Conservation (phyloP, 352 stramenopile genomes). For the Stramenopiles sp. region DNA sequence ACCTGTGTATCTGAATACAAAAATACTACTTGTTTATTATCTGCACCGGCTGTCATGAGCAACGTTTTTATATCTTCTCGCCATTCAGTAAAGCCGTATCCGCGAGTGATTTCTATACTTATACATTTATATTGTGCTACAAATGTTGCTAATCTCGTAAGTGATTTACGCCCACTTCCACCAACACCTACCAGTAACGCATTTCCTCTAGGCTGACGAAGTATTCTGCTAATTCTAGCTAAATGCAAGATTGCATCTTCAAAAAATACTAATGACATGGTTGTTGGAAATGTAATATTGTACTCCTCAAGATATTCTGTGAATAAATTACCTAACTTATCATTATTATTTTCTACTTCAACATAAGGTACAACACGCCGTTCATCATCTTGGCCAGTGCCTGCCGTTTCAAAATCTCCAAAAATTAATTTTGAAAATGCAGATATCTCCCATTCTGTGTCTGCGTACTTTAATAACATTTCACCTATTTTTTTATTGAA, state of each 20-base stretch:
- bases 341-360: slow-evolving; percentile 18
- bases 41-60: slow-evolving; percentile 36
- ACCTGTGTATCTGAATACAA: slow-evolving; percentile 67
- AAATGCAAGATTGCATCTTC: slow-evolving; percentile 66
- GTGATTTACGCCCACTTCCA: slow-evolving; percentile 41
- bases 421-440: slow-evolving; percentile 43
- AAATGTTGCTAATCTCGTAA: slow-evolving; percentile 46
- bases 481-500: slow-evolving; percentile 25
- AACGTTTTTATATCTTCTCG: slow-evolving; percentile 60
- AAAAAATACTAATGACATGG: slow-evolving; percentile 78
- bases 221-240: slow-evolving; percentile 46
- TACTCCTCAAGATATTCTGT: slow-evolving; percentile 63
- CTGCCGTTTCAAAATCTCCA: slow-evolving; percentile 41
- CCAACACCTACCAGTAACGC: slow-evolving; percentile 54
- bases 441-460: slow-evolving; percentile 11
- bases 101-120: slow-evolving; percentile 57
- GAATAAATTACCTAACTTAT: slow-evolving; percentile 20
- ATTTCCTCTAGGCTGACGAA: slow-evolving; percentile 50
- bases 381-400: slow-evolving; percentile 28
- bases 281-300: slow-evolving; percentile 52
- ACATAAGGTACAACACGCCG: too few relatives aligned
- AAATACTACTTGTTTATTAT: slow-evolving; percentile 48
- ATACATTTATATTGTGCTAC: slow-evolving; percentile 54
- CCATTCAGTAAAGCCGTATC: slow-evolving; percentile 46
- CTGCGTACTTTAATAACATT: slow-evolving; percentile 15